Evolutionary conservation across 805 yeast genomes (phyloP).

Genomic region (Lipomyces sp.): DNA sequence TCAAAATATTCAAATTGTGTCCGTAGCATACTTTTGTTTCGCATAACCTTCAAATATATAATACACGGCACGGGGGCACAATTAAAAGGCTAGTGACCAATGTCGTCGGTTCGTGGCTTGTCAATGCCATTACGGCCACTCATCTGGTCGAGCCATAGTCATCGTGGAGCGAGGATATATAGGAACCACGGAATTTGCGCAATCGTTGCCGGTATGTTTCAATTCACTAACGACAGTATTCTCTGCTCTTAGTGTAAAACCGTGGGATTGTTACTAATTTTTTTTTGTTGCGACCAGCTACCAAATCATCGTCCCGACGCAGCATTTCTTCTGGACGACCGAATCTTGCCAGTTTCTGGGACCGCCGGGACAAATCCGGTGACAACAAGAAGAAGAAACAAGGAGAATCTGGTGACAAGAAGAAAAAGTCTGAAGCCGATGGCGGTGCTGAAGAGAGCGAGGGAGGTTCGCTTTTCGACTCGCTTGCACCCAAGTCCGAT

Average conservation of each 20-base stretch:
- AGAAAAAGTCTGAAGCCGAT: background rate
- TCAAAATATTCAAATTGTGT: too few relatives aligned
- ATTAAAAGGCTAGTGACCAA: background rate
- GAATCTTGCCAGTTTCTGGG: background rate
- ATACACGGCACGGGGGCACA: too few relatives aligned
- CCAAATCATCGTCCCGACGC: conserved; percentile 1
- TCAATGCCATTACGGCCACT: conserved; percentile 4
- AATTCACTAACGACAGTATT: background rate
- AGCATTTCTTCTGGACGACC: background rate
- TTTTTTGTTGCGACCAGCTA: background rate
- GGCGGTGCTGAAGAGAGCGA: conserved; percentile 9
- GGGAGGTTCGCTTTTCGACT: conserved; percentile 25
- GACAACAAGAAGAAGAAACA: background rate
- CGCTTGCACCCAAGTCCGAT: conserved; percentile 19
- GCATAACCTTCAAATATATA: too few relatives aligned
- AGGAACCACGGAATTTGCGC: background rate
- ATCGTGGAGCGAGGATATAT: background rate
- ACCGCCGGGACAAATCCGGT: background rate
- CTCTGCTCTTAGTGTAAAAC: background rate
- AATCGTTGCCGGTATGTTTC: background rate
- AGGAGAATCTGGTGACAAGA: background rate
- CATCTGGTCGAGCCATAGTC: background rate
- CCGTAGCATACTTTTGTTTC: too few relatives aligned
- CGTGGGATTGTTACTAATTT: background rate
- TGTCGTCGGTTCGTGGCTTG: background rate